Evolutionary conservation across 805 yeast species (phyloP).

Genomic region (Priceomyces haplophilus): DNA sequence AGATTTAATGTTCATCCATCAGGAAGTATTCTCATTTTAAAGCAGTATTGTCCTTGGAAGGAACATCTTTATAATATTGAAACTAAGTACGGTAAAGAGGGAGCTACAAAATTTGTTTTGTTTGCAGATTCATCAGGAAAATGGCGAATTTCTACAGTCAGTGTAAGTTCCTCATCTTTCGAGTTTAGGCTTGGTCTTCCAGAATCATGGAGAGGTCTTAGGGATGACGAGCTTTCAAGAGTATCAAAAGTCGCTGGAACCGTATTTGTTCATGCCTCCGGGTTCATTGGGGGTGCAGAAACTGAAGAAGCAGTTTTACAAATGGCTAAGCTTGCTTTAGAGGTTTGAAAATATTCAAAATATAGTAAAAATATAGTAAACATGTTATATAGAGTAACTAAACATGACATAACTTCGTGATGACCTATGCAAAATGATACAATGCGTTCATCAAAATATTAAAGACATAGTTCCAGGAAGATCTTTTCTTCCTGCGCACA

Average conservation of each 20-base stretch:
- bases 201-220: conserved; percentile 89
- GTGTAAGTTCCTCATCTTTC: conserved; percentile 75
- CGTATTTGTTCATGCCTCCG: conserved; percentile 92
- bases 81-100: conserved; percentile 51
- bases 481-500: too few species aligned
- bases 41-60: conserved; percentile 90
- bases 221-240: conserved; percentile 78
- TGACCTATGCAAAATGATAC: too few species aligned
- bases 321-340: conserved; percentile 54
- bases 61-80: conserved; percentile 82
- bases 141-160: conserved; percentile 91
- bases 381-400: too few species aligned
- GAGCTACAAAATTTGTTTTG: conserved; percentile 68
- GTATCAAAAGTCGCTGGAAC: conserved; percentile 82
- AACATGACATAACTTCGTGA: too few species aligned
- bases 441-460: too few species aligned
- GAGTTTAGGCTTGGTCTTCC: conserved; percentile 86
- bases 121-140: conserved; percentile 68
- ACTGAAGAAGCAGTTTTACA: conserved; percentile 73
- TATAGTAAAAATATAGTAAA: too few species aligned
- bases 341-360: neutral
- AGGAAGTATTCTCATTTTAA: conserved; percentile 73
- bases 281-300: conserved; percentile 93
- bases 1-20: conserved; percentile 60
- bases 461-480: too few species aligned